Percentiles rank a stretch among this genome's conserved stretches.
phyloP scores from a whole-genome alignment of 306 rosid species.

The Chamaecrista fasciculata region DNA sequence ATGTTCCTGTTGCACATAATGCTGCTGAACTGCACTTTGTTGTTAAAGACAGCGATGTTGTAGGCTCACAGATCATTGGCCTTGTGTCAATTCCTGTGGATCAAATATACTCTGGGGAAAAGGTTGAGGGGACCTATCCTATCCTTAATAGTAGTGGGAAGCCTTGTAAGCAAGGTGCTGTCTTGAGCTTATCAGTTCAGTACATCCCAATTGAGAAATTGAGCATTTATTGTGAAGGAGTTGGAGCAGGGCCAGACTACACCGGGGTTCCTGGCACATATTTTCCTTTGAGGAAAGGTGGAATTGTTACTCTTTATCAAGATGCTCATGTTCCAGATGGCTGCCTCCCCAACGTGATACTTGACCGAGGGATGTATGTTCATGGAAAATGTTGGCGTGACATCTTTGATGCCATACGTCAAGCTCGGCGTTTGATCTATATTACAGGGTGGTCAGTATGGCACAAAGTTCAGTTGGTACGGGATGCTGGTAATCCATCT shows the following conservation, averaged over 20 bases:
- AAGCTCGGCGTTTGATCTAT: slow-evolving; percentile 71
- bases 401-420: slow-evolving; percentile 71
- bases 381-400: slow-evolving; percentile 90
- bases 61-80: slow-evolving; percentile 88
- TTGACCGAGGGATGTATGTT: slow-evolving; percentile 60
- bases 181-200: slow-evolving; percentile 70
- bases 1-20: slow-evolving; percentile 84
- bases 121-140: slow-evolving; percentile 72
- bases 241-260: slow-evolving; percentile 89
- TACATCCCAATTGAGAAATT: slow-evolving; percentile 72
- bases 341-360: slow-evolving; percentile 61
- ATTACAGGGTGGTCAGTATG: slow-evolving; percentile 98
- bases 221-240: slow-evolving; percentile 68
- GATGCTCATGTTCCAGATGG: slow-evolving; percentile 94
- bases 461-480: slow-evolving; percentile 77
- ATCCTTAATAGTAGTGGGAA: slow-evolving; percentile 68
- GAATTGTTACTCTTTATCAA: slow-evolving; percentile 83
- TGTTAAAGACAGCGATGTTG: slow-evolving; percentile 93
- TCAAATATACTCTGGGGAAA: slow-evolving; percentile 60
- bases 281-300: slow-evolving; percentile 91
- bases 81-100: slow-evolving; percentile 76
- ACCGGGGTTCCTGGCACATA: slow-evolving; percentile 89
- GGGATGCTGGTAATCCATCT: slow-evolving; percentile 54
- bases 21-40: slow-evolving; percentile 81
- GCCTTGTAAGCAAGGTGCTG: slow-evolving; percentile 83